phyloP scores from a whole-genome alignment of 2,329 filamentous ascomycete species.

The Fusarium sp. region DNA sequence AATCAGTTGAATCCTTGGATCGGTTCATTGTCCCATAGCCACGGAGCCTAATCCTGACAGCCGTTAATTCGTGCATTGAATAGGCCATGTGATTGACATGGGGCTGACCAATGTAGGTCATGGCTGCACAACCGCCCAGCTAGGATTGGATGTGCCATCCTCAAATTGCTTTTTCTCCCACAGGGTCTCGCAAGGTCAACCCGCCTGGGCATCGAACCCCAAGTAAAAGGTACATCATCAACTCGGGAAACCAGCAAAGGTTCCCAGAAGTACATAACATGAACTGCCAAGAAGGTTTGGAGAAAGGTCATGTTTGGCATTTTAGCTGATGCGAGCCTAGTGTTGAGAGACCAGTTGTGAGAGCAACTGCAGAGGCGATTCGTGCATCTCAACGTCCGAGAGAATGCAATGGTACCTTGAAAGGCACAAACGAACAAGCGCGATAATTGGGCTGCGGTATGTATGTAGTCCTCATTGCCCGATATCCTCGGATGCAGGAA shows the following conservation, averaged over 20 bases:
- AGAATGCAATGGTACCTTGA: conserved; percentile 28
- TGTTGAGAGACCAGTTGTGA: conserved; percentile 11
- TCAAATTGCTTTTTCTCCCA: conserved; percentile 43
- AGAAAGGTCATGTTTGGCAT: conserved; percentile 20
- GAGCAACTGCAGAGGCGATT: conserved; percentile 14
- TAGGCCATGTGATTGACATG: conserved; percentile 50
- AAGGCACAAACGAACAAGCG: conserved; percentile 23
- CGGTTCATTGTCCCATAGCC: conserved; percentile 43
- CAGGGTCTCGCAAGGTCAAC: conserved; percentile 37
- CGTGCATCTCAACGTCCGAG: conserved; percentile 18
- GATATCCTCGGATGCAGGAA: conserved; percentile 23
- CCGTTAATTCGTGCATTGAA: conserved; percentile 42
- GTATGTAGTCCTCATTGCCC: conserved; percentile 26
- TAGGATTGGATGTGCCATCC: conserved; percentile 42
- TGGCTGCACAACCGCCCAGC: conserved; percentile 45
- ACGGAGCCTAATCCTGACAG: conserved; percentile 43
- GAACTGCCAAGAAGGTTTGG: conserved; percentile 23
- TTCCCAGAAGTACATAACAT: conserved; percentile 40
- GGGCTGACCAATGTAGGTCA: conserved; percentile 42
- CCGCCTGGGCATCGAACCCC: conserved; percentile 25
- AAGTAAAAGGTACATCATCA: conserved; percentile 43
- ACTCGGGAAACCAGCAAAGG: conserved; percentile 24
- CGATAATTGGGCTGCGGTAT: conserved; percentile 27
- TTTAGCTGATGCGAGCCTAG: conserved; percentile 24
- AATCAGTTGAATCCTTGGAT: conserved; percentile 43